Percentiles rank a stretch among this genome's conserved stretches.
phyloP scores from a whole-genome alignment of 148 eudicot species.

The Pouteria glomerata region DNA sequence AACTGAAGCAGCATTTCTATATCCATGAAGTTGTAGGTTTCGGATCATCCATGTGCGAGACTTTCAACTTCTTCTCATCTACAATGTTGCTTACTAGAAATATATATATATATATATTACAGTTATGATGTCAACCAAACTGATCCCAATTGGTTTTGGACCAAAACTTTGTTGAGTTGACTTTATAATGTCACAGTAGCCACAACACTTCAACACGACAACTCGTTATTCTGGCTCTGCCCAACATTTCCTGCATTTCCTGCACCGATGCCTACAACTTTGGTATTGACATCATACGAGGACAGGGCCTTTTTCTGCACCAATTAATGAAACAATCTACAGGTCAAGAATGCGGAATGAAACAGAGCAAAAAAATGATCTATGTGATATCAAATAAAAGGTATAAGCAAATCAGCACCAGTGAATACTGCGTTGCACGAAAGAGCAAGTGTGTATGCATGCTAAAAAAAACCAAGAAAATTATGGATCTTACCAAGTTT shows the following conservation, averaged over 20 bases:
- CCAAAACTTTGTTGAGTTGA: neutral
- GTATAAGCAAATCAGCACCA: neutral
- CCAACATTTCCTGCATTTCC: conserved; percentile 17
- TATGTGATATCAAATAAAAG: neutral
- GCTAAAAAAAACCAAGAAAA: too few relatives aligned
- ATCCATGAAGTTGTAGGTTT: neutral
- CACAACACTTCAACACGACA: conserved; percentile 20
- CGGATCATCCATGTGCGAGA: neutral
- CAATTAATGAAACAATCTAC: conserved; percentile 16
- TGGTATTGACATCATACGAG: conserved; percentile 29
- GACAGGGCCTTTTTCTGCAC: conserved; percentile 51
- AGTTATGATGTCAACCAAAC: neutral
- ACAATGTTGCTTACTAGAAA: conserved; percentile 1
- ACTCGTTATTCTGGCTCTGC: conserved; percentile 24
- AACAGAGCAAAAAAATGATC: neutral
- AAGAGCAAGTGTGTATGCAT: too few relatives aligned
- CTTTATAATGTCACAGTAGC: neutral
- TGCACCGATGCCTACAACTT: conserved; percentile 25
- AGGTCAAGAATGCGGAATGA: conserved; percentile 10
- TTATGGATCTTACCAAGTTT: too few relatives aligned
- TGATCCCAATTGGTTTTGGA: neutral
- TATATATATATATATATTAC: neutral
- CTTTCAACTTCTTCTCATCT: neutral
- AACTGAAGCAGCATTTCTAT: neutral
- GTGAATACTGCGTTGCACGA: neutral